phyloP scores from a whole-genome alignment of 768 basidiomycete genomes.

The Serpula lacrymans region DNA sequence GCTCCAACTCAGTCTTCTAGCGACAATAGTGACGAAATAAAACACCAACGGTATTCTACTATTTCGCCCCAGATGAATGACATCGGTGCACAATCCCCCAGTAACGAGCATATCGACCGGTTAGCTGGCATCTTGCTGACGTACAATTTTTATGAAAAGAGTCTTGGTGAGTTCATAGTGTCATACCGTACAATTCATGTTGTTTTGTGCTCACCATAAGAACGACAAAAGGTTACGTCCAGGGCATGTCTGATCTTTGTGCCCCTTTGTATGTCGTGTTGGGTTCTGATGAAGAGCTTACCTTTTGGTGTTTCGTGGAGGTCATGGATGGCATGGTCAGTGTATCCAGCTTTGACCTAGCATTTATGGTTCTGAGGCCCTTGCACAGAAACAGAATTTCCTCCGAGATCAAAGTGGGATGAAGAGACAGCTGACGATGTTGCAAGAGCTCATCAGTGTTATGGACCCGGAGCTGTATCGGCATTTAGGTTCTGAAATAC shows the following conservation, averaged over 20 bases:
- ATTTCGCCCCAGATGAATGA: conserved; percentile 72
- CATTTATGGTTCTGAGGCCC: conserved; percentile 5
- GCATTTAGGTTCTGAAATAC: conserved; percentile 62
- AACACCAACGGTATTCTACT: conserved; percentile 56
- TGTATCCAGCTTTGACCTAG: conserved; percentile 9
- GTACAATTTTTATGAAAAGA: conserved; percentile 86
- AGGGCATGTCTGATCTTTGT: conserved; percentile 97
- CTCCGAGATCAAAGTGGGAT: conserved; percentile 95
- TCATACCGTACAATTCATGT: neutral
- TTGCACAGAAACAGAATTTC: conserved; percentile 84
- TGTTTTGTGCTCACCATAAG: conserved; percentile 12
- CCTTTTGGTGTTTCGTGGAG: conserved; percentile 95
- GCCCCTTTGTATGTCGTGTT: conserved; percentile 92
- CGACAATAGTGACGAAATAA: conserved; percentile 27
- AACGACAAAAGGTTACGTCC: conserved; percentile 79
- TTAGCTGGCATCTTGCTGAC: conserved; percentile 84
- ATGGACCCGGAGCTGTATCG: conserved; percentile 97
- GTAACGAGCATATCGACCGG: conserved; percentile 90
- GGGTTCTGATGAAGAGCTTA: conserved; percentile 83
- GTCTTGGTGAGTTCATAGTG: conserved; percentile 61
- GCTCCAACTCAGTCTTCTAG: conserved; percentile 32
- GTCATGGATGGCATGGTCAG: conserved; percentile 94
- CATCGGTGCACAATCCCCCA: conserved; percentile 83
- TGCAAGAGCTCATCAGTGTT: conserved; percentile 86
- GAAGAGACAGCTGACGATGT: conserved; percentile 86